Percentiles rank a stretch among this genome's conserved stretches.
phyloP scores from a whole-genome alignment of 352 stramenopile species.

The Peronospora belbahrii region DNA sequence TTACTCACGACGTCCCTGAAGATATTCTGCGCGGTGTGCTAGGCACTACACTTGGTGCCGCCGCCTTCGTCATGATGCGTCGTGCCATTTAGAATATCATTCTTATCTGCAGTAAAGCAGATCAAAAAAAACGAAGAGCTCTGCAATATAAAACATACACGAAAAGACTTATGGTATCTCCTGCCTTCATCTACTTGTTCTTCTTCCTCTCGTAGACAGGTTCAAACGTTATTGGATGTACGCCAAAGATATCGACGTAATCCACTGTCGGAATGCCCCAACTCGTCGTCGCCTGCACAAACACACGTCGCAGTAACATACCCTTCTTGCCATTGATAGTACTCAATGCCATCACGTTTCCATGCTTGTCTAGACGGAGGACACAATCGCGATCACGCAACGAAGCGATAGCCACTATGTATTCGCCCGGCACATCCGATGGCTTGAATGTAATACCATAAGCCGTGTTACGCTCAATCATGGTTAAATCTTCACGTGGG shows the following conservation, averaged over 20 bases:
- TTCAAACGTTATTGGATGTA: slow-evolving; percentile 51
- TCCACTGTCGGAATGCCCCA: slow-evolving; percentile 78
- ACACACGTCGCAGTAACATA: slow-evolving; percentile 69
- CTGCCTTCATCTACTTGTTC: slow-evolving; percentile 41
- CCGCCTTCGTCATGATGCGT: slow-evolving; percentile 75
- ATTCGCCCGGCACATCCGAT: slow-evolving; percentile 33
- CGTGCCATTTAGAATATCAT: slow-evolving; percentile 43
- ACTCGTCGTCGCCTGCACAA: slow-evolving; percentile 76
- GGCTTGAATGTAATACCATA: slow-evolving; percentile 55
- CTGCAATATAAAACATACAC: slow-evolving; percentile 20
- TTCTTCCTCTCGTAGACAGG: slow-evolving; percentile 80
- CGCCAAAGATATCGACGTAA: slow-evolving; percentile 76
- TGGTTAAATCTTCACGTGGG: slow-evolving; percentile 72
- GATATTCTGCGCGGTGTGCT: slow-evolving; percentile 68
- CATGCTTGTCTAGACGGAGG: slow-evolving; percentile 47
- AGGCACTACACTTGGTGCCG: slow-evolving; percentile 54
- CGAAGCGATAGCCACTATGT: slow-evolving; percentile 43
- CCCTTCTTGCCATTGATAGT: slow-evolving; percentile 58
- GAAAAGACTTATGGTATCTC: slow-evolving; percentile 1
- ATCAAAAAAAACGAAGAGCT: slow-evolving; percentile 16
- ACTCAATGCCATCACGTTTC: slow-evolving; percentile 52
- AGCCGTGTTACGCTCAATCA: slow-evolving; percentile 79
- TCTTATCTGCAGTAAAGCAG: slow-evolving; percentile 5
- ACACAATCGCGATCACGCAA: slow-evolving; percentile 63
- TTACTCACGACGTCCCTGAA: slow-evolving; percentile 72